Evolutionary conservation across 164 flowering plant species (phyloP), one percentile per base, ranked within the genome.

Genomic region (Aristolochia californica): DNA sequence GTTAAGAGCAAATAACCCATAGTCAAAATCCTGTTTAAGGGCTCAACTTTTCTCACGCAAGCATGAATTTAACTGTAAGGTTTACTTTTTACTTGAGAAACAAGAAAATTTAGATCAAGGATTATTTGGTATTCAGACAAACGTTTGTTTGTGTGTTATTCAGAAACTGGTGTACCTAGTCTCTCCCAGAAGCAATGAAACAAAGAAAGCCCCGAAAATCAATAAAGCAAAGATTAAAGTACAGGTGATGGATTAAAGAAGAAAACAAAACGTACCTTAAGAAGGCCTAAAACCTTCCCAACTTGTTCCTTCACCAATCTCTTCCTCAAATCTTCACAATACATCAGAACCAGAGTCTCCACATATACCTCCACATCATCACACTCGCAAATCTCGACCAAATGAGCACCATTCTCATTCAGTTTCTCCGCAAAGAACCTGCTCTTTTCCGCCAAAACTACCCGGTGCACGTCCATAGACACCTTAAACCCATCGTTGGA

Each of bases 321-420:
- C 78, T 24, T 75, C 83, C 66, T 82, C 81, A 87, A 69, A 65
- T 88, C 87, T 62, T 80, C 82, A 61, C 67, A 78, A 60, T 91
- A 85, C 96, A 91, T 88, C 77, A 88, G 75, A 48, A 81, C 79
- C 65, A 91, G 66, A 49, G 83, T 73, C 73, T 88, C 95, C 63
- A 87, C 83, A 74, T 91, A 91, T 10, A 78, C 80, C 75, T 81
- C 95, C 54, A 88, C 89, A 58, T 91, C 91, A 67, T 87, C 95
- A 59, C 91, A 85, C 22, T 88, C 97, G 53, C 83, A 79, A 62
- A 91, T 88, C 77, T 88, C 98, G 56, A 91, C 89, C 12, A 75
- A 64, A 64, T 84, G 88, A 55, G 69, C 45, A 2, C 72, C 63
- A 21, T 20, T 65, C 53, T 52, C 60, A 68, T 18, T 56, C 77